phyloP scores from a whole-genome alignment of 2,329 filamentous ascomycete species.

The Neopestalotiopsis sp. region DNA sequence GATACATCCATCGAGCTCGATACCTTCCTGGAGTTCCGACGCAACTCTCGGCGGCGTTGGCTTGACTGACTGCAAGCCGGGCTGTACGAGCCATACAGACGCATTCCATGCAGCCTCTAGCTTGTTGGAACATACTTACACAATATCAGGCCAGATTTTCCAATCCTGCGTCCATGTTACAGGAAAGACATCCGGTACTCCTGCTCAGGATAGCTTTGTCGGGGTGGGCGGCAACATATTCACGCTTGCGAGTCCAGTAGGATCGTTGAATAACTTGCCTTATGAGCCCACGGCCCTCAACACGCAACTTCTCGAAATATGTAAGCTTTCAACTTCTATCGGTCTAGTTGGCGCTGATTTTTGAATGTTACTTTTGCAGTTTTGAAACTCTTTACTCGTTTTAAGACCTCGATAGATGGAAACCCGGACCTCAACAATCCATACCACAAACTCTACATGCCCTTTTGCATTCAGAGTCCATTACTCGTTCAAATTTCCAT shows the following conservation, averaged over 20 bases:
- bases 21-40: not conserved
- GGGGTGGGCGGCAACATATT: not conserved
- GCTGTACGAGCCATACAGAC: conserved; percentile 7
- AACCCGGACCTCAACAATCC: conserved; percentile 11
- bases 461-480: conserved; percentile 19
- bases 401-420: conserved; percentile 14
- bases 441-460: conserved; percentile 19
- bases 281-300: conserved; percentile 5
- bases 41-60: not conserved
- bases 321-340: not conserved
- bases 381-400: conserved; percentile 13
- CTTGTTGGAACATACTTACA: conserved; percentile 4
- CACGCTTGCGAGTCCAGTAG: not conserved
- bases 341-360: not conserved
- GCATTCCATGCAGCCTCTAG: conserved; percentile 6
- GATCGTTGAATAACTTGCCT: not conserved
- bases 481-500: conserved; percentile 18
- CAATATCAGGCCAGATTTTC: not conserved
- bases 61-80: conserved; percentile 12
- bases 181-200: not conserved
- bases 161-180: not conserved
- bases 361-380: not conserved
- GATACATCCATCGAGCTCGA: not conserved
- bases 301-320: conserved; percentile 13
- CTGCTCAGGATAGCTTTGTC: not conserved